Evolutionary conservation across 495 filamentous ascomycete genomes (phyloP), one percentile per base, ranked within the genome.

Genomic region (Ascobolus immersus): DNA sequence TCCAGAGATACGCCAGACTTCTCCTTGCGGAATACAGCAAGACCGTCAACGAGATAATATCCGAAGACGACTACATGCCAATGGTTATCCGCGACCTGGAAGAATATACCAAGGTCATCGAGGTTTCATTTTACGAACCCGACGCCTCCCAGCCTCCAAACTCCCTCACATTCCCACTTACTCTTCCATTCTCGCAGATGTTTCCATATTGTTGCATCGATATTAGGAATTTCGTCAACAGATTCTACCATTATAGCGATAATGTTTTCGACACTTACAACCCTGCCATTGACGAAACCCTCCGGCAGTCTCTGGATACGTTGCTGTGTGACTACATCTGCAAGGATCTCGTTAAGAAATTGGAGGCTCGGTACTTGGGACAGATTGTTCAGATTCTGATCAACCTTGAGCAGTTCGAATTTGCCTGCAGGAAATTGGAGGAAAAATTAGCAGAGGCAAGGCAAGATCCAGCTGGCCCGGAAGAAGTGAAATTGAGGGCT

Each of bases 301-400:
- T 36, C 21, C 4, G 28, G 17, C 14, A 74, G 59, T 67, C 72
- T n/a, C 53, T 99, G 18, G 86, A 99, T 48, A 72, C 86, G 36
- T 69, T 99, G 25, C 65, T 99, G 17, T 80, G 74, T 22, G 64
- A 73, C 31, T 79, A 86, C 45, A 82, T 99, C 39, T 94, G 82
- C 60, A 62, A 77, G 37, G 72, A 73, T 1, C 64, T 99, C 11
- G 73, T 93, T 3, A 80, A 93, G 42, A 68, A 81, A 30, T 65
- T 99, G 6, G 73, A 62, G 40, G 84, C 79, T 0, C 81, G 93
- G 47, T 93, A 94, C 51, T 61, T 92, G 6, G 86, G 86, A 1
- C 86, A 94, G 42, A 93, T 99, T 38, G 84, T 94, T 18, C 86
- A 94, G 45, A 99, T 99, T 41, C 58, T 99, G 34, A 94, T 90